Evolutionary conservation across 306 rosid genomes (phyloP), one percentile per base, ranked within the genome.

Genomic region (Quercus agrifolia): DNA sequence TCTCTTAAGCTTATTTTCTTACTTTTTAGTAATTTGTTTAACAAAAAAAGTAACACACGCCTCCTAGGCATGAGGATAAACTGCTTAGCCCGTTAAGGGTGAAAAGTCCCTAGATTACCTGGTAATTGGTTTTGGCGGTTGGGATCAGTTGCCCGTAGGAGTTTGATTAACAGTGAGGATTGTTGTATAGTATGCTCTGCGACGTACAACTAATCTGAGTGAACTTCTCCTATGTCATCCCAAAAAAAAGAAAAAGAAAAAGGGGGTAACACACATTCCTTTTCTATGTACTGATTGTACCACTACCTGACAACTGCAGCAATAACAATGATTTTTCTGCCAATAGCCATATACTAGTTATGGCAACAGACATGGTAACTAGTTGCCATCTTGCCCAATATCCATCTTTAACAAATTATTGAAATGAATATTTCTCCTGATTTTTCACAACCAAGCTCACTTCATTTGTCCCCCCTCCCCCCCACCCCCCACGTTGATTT

Each of bases 1-100:
- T 80, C 82, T 80, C 77, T 25, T 20, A 18, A 62, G 58, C 20
- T 49, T n/a, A 64, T 59, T 57, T 21, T 51, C 46, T 62, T 52
- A 27, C 15, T 33, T 44, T 59, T 52, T 15, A 71, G 74, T 56
- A 57, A 35, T 68, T 3, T 17, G 23, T 68, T 68, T 23, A 35
- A 19, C 52, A 68, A 35, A 15, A 15, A 67, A 68, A 6, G 17
- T n/a, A 35, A 33, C n/a, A 67, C 5, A 18, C 19, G 23, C 23
- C 23, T 23, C 23, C 23, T 23, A 23, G 23, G 23, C 23, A 23
- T 23, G 23, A 23, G 23, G 23, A 23, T 23, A 23, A 23, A 23
- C 23, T 23, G 23, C 23, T 23, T 23, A 23, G 23, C 23, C 23
- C 23, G 1, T 23, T 23, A 23, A 23, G 23, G 23, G 23, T 23